phyloP scores from a whole-genome alignment of 2,329 filamentous ascomycete genomes.

The Xylaria sp. region DNA sequence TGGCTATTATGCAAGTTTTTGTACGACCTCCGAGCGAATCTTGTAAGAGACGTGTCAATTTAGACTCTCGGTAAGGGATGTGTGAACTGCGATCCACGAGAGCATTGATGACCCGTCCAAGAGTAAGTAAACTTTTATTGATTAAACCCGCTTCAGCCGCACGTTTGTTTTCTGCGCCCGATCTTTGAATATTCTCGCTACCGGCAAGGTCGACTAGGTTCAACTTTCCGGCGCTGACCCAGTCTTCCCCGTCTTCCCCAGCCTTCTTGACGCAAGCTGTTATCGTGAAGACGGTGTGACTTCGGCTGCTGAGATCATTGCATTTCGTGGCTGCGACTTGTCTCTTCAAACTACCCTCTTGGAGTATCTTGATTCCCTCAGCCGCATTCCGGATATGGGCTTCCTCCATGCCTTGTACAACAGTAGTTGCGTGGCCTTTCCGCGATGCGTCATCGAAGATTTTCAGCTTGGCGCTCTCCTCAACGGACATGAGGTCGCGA shows the following conservation, averaged over 20 bases:
- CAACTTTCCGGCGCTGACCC: slow-evolving; percentile 89
- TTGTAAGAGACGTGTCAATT: slow-evolving; percentile 92
- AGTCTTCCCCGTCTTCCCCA: slow-evolving; percentile 86
- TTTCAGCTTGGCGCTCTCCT: slow-evolving; percentile 88
- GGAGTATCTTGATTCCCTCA: slow-evolving; percentile 88
- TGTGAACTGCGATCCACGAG: slow-evolving; percentile 89
- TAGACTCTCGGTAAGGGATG: slow-evolving; percentile 93
- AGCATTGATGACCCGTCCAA: slow-evolving; percentile 97
- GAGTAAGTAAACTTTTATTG: slow-evolving; percentile 95
- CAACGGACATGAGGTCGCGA: slow-evolving; percentile 83
- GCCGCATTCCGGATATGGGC: slow-evolving; percentile 86
- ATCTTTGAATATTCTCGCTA: slow-evolving; percentile 97
- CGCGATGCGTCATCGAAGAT: slow-evolving; percentile 92
- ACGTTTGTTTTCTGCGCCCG: slow-evolving; percentile 96
- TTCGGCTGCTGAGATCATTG: slow-evolving; percentile 96
- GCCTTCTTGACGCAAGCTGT: slow-evolving; percentile 88
- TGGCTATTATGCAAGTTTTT: slow-evolving; percentile 99
- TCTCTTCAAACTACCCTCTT: slow-evolving; percentile 88
- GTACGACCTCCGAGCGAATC: slow-evolving; percentile 95
- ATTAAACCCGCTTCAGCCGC: slow-evolving; percentile 95
- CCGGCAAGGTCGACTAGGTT: slow-evolving; percentile 97
- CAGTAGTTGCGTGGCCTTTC: slow-evolving; percentile 83
- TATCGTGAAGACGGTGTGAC: slow-evolving; percentile 97
- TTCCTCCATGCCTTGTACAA: slow-evolving; percentile 98
- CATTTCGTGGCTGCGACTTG: slow-evolving; percentile 99